These are phyloP conservation scores for Penicillium sp. DNA, from an alignment of 2,329 filamentous ascomycete species.

Conservation along the genomic window DNA sequence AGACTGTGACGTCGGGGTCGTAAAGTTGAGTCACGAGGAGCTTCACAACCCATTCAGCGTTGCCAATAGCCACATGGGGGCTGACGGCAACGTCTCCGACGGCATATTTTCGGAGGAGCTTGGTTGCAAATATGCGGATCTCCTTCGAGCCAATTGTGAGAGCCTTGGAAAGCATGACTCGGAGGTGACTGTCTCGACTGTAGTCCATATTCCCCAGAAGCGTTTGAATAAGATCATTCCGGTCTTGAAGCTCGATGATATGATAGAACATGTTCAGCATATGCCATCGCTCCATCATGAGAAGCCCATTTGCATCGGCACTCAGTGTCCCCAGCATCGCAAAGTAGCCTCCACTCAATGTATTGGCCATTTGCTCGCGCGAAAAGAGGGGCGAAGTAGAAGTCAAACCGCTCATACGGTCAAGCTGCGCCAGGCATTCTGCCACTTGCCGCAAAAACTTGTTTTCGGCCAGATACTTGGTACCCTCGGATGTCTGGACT, in stretches of 20 bases:
- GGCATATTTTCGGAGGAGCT: constrained; percentile 82
- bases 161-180: constrained; percentile 89
- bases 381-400: constrained; percentile 83
- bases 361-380: constrained; percentile 76
- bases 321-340: constrained; percentile 86
- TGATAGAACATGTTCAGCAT: constrained; percentile 99
- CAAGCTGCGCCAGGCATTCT: constrained; percentile 92
- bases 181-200: constrained; percentile 78
- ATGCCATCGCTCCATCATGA: constrained; percentile 91
- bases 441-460: constrained; percentile 92
- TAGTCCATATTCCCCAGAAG: constrained; percentile 92
- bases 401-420: constrained; percentile 71
- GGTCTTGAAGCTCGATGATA: constrained; percentile 85
- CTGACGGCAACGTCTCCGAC: constrained; percentile 52
- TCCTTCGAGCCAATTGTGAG: constrained; percentile 87
- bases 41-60: constrained; percentile 94
- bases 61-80: constrained; percentile 48
- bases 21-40: constrained; percentile 97
- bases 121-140: constrained; percentile 86
- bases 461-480: constrained; percentile 82
- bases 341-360: constrained; percentile 89
- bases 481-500: constrained; percentile 79
- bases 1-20: constrained; percentile 94
- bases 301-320: constrained; percentile 75
- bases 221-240: constrained; percentile 86